Percentiles rank a stretch among this genome's conserved stretches.
phyloP scores from a whole-genome alignment of 2,329 filamentous ascomycete species.

The Colletotrichum magnum region DNA sequence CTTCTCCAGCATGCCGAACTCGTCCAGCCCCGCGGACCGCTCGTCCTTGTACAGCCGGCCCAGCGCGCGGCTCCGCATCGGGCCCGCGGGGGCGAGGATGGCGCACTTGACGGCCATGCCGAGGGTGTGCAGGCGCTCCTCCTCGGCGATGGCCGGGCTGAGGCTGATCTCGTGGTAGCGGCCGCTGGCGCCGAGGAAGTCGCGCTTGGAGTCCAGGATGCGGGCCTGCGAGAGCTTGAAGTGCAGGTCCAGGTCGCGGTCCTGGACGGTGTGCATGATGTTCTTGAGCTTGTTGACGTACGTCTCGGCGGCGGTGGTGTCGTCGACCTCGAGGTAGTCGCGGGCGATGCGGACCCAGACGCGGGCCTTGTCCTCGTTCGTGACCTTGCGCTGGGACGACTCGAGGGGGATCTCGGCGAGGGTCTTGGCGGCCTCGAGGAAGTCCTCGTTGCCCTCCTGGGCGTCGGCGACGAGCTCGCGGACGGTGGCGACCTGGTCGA shows the following conservation, averaged over 20 bases:
- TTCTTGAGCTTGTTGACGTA: constrained; percentile 98
- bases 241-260: constrained; percentile 82
- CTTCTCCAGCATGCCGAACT: constrained; percentile 94
- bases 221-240: constrained; percentile 94
- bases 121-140: constrained; percentile 87
- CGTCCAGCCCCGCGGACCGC: constrained; percentile 78
- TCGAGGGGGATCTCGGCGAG: constrained; percentile 91
- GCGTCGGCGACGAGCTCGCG: constrained; percentile 87
- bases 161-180: constrained; percentile 92
- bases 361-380: constrained; percentile 83
- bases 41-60: constrained; percentile 95
- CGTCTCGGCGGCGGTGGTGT: constrained; percentile 85
- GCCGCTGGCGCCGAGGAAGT: constrained; percentile 89
- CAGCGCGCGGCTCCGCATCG: constrained; percentile 83
- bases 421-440: constrained; percentile 80
- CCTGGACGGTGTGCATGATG: constrained; percentile 82
- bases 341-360: constrained; percentile 96
- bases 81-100: constrained; percentile 91
- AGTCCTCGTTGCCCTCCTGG: constrained; percentile 87
- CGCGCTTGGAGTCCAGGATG: constrained; percentile 90
- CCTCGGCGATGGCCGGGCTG: constrained; percentile 82
- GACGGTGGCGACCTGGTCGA: constrained; percentile 86
- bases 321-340: constrained; percentile 94
- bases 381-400: constrained; percentile 86
- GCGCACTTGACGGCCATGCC: constrained; percentile 92